phyloP scores from a whole-genome alignment of 352 stramenopile species.

The Blastocystis sp. region DNA sequence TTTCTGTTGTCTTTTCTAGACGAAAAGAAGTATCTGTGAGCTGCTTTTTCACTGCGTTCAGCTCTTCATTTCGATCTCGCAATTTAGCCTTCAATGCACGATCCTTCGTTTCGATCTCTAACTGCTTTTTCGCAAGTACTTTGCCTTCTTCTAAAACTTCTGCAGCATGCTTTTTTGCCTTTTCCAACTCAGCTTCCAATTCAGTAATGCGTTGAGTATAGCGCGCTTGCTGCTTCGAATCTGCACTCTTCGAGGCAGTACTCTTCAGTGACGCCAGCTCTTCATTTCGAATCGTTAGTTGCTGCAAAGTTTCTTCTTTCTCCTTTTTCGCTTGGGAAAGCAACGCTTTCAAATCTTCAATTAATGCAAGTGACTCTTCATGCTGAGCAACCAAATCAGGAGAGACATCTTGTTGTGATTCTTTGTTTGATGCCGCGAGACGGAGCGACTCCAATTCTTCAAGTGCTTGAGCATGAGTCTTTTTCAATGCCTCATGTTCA shows the following conservation, averaged over 20 bases:
- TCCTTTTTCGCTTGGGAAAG: not conserved
- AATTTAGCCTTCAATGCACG: slow-evolving; percentile 39
- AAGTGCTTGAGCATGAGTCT: not conserved
- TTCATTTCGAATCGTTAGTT: not conserved
- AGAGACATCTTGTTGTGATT: not conserved
- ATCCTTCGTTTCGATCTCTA: slow-evolving; percentile 58
- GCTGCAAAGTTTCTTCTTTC: not conserved
- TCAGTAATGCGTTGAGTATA: slow-evolving; percentile 13
- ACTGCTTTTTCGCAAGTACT: slow-evolving; percentile 24
- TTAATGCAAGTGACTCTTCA: not conserved
- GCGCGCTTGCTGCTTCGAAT: not conserved
- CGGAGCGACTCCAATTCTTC: not conserved
- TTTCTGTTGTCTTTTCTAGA: slow-evolving; percentile 53
- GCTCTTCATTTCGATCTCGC: slow-evolving; percentile 24
- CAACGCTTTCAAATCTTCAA: slow-evolving; percentile 14
- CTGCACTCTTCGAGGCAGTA: not conserved
- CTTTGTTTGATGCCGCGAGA: not conserved
- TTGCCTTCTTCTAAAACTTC: slow-evolving; percentile 55
- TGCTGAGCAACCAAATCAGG: not conserved
- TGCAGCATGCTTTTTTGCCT: slow-evolving; percentile 10
- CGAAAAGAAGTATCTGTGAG: slow-evolving; percentile 11
- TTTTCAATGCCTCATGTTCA: slow-evolving; percentile 27
- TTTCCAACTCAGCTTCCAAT: slow-evolving; percentile 13
- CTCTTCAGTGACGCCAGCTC: not conserved
- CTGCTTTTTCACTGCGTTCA: not conserved